A percentile compares a stretch with the other conserved stretches of the same genome.
These are phyloP conservation scores for Phytophthora litchii DNA, from an alignment of 352 stramenopile genomes.

Conservation along the genomic window DNA sequence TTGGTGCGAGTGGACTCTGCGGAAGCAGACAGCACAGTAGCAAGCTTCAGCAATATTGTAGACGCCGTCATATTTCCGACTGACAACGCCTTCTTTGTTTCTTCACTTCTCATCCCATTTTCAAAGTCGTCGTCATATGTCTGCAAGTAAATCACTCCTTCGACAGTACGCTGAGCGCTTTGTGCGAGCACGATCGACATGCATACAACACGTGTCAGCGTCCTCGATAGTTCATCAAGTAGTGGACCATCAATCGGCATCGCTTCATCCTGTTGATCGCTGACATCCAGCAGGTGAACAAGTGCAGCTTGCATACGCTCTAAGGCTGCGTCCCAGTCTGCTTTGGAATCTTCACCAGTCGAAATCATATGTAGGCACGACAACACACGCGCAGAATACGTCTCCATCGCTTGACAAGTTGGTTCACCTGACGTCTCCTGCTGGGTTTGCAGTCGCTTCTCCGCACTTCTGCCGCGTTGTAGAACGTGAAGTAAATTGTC, in stretches of 20 bases:
- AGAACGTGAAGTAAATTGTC: conserved; percentile 51
- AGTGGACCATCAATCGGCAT: conserved; percentile 16
- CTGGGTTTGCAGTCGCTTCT: conserved; percentile 15
- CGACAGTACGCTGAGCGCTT: conserved; percentile 19
- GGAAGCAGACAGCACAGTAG: conserved; percentile 19
- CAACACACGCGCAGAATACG: conserved; percentile 13
- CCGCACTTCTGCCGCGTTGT: conserved; percentile 16
- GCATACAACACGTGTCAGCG: conserved; percentile 34
- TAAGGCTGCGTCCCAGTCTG: conserved; percentile 13
- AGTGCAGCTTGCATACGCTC: conserved; percentile 22
- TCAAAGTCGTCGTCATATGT: conserved; percentile 18
- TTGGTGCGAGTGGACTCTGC: conserved; percentile 23
- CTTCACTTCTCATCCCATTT: not conserved
- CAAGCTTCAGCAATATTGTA: conserved; percentile 24
- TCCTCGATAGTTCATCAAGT: conserved; percentile 15
- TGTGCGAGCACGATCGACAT: conserved; percentile 44
- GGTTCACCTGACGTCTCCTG: conserved; percentile 4
- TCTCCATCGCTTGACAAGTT: conserved; percentile 19
- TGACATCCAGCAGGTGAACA: conserved; percentile 18
- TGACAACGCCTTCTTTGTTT: conserved; percentile 9
- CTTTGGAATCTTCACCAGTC: conserved; percentile 4
- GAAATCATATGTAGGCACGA: conserved; percentile 29
- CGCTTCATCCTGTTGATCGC: conserved; percentile 19
- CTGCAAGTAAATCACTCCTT: not conserved
- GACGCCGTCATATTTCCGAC: conserved; percentile 8